phyloP scores from a whole-genome alignment of 169 alveolate genomes.

The Cryptosporidium sp. region DNA sequence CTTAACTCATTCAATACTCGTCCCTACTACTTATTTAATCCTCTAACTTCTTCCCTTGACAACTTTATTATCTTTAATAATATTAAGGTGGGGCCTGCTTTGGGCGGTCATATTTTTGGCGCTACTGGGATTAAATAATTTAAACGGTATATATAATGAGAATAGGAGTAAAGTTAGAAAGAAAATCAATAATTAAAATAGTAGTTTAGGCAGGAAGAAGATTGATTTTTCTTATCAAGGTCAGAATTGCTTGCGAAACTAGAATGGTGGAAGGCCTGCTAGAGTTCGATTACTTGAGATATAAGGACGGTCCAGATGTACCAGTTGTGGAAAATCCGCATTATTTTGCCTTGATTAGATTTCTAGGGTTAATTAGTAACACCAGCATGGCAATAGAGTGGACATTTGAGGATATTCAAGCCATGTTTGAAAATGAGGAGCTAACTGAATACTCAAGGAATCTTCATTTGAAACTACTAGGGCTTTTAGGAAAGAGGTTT shows the following conservation, averaged over 20 bases:
- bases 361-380: constrained; percentile 31
- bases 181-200: not conserved
- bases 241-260: not conserved
- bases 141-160: not conserved
- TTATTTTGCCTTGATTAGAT: constrained; percentile 53
- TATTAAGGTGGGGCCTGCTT: not conserved
- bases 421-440: constrained; percentile 31
- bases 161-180: not conserved
- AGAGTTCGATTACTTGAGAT: constrained; percentile 36
- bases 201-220: not conserved
- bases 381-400: constrained; percentile 59
- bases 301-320: constrained; percentile 70
- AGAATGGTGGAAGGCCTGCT: constrained; percentile 10
- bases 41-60: not conserved
- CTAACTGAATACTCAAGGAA: constrained; percentile 55
- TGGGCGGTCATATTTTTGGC: not conserved
- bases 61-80: not conserved
- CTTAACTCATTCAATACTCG: not conserved
- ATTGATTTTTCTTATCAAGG: not conserved
- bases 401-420: constrained; percentile 56
- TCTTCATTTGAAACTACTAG: constrained; percentile 52
- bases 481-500: constrained; percentile 63
- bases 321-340: constrained; percentile 72
- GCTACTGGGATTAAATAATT: not conserved
- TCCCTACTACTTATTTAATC: not conserved